Evolutionary conservation across 495 filamentous ascomycete genomes (phyloP).

Genomic region (Talaromyces ruber): DNA sequence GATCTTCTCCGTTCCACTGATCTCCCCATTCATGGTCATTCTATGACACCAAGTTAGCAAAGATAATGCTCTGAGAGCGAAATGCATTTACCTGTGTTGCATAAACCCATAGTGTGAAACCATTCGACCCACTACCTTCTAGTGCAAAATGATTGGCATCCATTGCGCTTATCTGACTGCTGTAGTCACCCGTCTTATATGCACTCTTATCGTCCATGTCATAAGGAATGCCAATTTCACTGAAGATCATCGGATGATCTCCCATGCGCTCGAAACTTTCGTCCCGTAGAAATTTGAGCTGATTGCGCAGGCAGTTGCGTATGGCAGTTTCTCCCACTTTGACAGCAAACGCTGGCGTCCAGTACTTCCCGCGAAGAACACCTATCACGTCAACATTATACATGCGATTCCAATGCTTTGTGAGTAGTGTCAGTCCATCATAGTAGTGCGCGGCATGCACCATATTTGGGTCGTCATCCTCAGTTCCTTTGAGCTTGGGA

Average conservation of each 20-base stretch:
- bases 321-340: conserved; percentile 93
- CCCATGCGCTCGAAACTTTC: conserved; percentile 91
- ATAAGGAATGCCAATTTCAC: conserved; percentile 95
- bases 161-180: conserved; percentile 87
- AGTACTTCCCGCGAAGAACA: conserved; percentile 79
- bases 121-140: conserved; percentile 70
- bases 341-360: conserved; percentile 79
- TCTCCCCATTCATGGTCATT: conserved; percentile 90
- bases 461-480: conserved; percentile 82
- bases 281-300: conserved; percentile 76
- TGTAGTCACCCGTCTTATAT: conserved; percentile 94
- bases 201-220: conserved; percentile 97
- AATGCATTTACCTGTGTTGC: conserved; percentile 48
- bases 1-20: conserved; percentile 94
- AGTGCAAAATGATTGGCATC: conserved; percentile 94
- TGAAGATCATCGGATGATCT: conserved; percentile 80
- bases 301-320: conserved; percentile 85
- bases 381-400: conserved; percentile 98
- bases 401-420: conserved; percentile 92
- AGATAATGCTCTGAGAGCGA: not conserved
- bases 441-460: conserved; percentile 94
- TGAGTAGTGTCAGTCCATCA: conserved; percentile 92
- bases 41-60: conserved; percentile 18
- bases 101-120: conserved; percentile 88
- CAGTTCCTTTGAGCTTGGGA: conserved; percentile 76